Percentiles rank a stretch among this genome's conserved stretches.
phyloP scores from a whole-genome alignment of 2,329 filamentous ascomycete genomes.

The Blastomyces gilchristii region DNA sequence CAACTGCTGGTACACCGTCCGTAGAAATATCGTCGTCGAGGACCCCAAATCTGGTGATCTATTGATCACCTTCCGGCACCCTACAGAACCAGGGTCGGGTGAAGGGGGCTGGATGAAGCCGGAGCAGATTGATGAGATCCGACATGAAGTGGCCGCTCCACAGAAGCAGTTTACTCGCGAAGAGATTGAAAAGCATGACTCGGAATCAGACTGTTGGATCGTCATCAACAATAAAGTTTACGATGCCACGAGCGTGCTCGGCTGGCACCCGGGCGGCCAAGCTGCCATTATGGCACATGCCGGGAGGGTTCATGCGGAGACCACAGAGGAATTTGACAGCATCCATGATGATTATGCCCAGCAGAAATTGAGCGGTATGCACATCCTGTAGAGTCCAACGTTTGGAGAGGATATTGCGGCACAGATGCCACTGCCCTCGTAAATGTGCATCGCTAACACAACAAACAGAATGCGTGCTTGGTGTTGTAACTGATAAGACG shows the following conservation, averaged over 20 bases:
- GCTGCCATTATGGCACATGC: conserved; percentile 41
- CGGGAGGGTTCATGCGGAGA: conserved; percentile 41
- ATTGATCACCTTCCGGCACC: conserved; percentile 39
- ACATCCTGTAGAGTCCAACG: neutral
- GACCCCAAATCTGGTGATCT: conserved; percentile 24
- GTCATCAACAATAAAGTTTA: conserved; percentile 45
- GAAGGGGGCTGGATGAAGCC: conserved; percentile 45
- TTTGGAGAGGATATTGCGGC: neutral
- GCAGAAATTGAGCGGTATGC: conserved; percentile 37
- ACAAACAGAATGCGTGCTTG: conserved; percentile 40
- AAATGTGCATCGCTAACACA: neutral
- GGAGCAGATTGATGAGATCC: conserved; percentile 36
- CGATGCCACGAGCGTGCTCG: conserved; percentile 39
- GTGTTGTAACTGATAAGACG: conserved; percentile 41
- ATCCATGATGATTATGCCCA: conserved; percentile 45
- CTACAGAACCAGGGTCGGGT: conserved; percentile 35
- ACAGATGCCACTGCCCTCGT: neutral
- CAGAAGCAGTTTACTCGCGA: conserved; percentile 44
- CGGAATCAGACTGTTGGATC: conserved; percentile 44
- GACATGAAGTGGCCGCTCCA: conserved; percentile 37
- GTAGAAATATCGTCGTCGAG: conserved; percentile 31
- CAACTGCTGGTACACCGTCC: conserved; percentile 42
- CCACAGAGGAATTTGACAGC: conserved; percentile 41
- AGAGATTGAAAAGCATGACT: conserved; percentile 45
- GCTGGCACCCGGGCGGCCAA: conserved; percentile 43